These are phyloP conservation scores for Exobasidium rhododendri DNA, from an alignment of 1,284 basidiomycete species.

Conservation along the genomic window DNA sequence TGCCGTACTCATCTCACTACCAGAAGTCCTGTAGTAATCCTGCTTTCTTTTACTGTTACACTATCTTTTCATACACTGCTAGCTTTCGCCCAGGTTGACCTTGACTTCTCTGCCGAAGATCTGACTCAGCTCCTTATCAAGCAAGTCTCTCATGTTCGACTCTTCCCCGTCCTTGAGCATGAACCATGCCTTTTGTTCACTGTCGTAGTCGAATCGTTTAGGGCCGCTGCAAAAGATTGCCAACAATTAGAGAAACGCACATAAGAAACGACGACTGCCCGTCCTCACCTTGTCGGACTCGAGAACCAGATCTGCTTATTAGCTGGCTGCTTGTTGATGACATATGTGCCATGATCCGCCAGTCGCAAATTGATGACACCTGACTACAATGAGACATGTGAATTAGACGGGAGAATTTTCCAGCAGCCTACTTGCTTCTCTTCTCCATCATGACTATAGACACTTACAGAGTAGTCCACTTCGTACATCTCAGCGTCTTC, in stretches of 20 bases:
- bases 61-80: background rate
- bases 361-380: slow-evolving; percentile 86
- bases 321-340: slow-evolving; percentile 98
- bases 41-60: background rate
- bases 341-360: slow-evolving; percentile 85
- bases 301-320: slow-evolving; percentile 99
- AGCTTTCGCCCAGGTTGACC: slow-evolving; percentile 14
- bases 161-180: slow-evolving; percentile 41
- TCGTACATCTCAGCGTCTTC: slow-evolving; percentile 64
- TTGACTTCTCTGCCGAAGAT: slow-evolving; percentile 35
- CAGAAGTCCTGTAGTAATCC: slow-evolving; percentile 26
- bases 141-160: slow-evolving; percentile 32
- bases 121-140: slow-evolving; percentile 36
- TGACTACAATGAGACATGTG: slow-evolving; percentile 59
- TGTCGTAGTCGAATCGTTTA: slow-evolving; percentile 51
- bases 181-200: slow-evolving; percentile 37
- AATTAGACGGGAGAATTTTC: slow-evolving; percentile 3
- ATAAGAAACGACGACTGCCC: no score
- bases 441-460: slow-evolving; percentile 5
- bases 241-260: no score
- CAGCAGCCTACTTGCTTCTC: background rate
- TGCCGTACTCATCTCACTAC: slow-evolving; percentile 65
- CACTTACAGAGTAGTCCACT: slow-evolving; percentile 86
- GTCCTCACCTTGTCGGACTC: slow-evolving; percentile 63
- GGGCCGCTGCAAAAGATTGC: slow-evolving; percentile 39